A percentile compares a stretch with the other conserved stretches of the same genome.
Conservation (phyloP, 148 eudicot genomes). For the Cornus kousa region DNA sequence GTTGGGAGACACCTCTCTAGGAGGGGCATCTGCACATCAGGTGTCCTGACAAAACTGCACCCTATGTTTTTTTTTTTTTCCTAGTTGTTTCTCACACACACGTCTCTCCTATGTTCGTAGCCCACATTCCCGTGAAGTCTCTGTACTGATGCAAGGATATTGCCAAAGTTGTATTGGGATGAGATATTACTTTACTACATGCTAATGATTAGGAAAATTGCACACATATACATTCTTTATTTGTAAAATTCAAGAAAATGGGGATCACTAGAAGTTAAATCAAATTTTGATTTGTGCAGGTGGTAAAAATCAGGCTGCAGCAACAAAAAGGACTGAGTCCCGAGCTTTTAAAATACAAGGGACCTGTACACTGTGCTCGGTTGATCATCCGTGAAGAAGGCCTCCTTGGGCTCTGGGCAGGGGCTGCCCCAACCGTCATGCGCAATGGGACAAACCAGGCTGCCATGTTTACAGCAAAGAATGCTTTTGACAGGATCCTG, state of each 20-base stretch:
- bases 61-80: too few species aligned
- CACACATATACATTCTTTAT: not conserved
- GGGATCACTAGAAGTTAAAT: not conserved
- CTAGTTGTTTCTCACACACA: too few species aligned
- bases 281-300: conserved; percentile 42
- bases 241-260: not conserved
- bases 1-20: too few species aligned
- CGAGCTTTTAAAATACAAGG: conserved; percentile 78
- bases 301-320: conserved; percentile 87
- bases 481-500: conserved; percentile 58
- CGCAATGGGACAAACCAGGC: conserved; percentile 98
- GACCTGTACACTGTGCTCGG: conserved; percentile 88
- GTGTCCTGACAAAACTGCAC: too few species aligned
- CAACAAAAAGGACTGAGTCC: conserved; percentile 85
- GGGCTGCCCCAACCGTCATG: conserved; percentile 95
- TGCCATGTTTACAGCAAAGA: conserved; percentile 91
- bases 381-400: conserved; percentile 87
- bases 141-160: too few species aligned
- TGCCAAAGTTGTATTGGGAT: too few species aligned
- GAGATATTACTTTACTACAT: too few species aligned
- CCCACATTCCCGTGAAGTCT: too few species aligned
- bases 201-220: too few species aligned
- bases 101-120: too few species aligned
- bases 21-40: too few species aligned
- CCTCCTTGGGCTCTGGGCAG: conserved; percentile 83